A percentile compares a stretch with the other conserved stretches of the same genome.
phyloP scores from a whole-genome alignment of 345 rosid species.

The Syzygium oleosum region DNA sequence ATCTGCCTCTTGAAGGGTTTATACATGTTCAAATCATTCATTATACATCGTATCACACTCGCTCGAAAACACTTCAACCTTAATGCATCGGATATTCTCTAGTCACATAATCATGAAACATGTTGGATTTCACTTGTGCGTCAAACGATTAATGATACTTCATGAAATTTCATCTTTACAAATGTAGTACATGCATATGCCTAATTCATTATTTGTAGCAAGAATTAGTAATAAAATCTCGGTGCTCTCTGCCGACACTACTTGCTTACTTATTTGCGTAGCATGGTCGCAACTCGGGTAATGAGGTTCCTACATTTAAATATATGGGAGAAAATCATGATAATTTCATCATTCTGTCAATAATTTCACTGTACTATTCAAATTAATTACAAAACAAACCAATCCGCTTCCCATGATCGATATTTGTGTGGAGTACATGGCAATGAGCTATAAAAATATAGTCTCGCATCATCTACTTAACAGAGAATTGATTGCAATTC shows the following conservation, averaged over 20 bases:
- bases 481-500: fast-evolving
- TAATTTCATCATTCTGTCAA: not conserved
- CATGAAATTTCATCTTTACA: not conserved
- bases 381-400: not conserved
- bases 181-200: not conserved
- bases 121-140: too few species aligned
- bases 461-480: not conserved
- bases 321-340: not conserved
- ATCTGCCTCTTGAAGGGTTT: too few species aligned
- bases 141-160: not conserved
- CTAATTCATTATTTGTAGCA: not conserved
- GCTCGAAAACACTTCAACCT: too few species aligned
- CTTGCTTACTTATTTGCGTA: not conserved
- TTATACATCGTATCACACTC: not conserved
- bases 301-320: not conserved
- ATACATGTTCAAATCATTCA: not conserved
- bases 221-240: not conserved
- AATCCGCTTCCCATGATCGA: not conserved
- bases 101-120: too few species aligned
- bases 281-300: not conserved
- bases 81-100: too few species aligned
- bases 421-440: not conserved
- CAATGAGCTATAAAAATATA: not conserved
- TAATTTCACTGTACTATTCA: not conserved
- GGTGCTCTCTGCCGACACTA: not conserved